Evolutionary conservation across 2,329 filamentous ascomycete genomes (phyloP), one percentile per base, ranked within the genome.

Genomic region (Zymoseptoria pseudotritici): DNA sequence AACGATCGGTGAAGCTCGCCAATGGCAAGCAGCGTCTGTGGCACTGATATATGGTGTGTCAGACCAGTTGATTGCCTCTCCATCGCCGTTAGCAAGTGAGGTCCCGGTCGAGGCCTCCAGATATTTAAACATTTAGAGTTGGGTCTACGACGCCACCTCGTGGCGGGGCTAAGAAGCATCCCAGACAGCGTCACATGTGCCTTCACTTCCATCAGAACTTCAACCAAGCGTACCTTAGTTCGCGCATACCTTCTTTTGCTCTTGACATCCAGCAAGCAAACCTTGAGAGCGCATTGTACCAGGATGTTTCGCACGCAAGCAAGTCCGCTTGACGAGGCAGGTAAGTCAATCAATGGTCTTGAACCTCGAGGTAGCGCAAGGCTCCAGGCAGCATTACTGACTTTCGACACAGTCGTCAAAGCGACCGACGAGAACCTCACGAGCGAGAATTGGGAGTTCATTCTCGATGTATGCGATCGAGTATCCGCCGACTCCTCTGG

Each of bases 351-450:
- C 19, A 31, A 19, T 21, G 11, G 31, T 20, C 19, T 20, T 46
- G 11, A 29, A 29, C 31, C 49, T 46, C 36, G 36, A 46, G 36
- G 36, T 17, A 17, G 36, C 36, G 36, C 36, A 46, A 46, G 36
- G 36, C 36, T 55, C 21, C 26, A 50, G 36, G 46, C 26, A 36
- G 24, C 49, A 26, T 42, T 58, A 65, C 31, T 56, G 57, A 19
- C 56, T 19, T 69, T 67, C 22, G 21, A 19, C 52, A 53, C 22
- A 53, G 52, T 70, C 87, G 86, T 85, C 71, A 89, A 89, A 78
- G 92, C 94, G 72, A 99, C 94, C 59, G 94, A 99, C 77, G 94
- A 99, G 82, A 99, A 97, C 77, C 84, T 97, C 69, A 97, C 92
- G 84, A 95, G 77, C 62, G 82, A 83, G 76, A 88, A 89, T 73